Evolutionary conservation across 352 stramenopile genomes (phyloP), one percentile per base, ranked within the genome.

Genomic region (Globisporangium barbulae): DNA sequence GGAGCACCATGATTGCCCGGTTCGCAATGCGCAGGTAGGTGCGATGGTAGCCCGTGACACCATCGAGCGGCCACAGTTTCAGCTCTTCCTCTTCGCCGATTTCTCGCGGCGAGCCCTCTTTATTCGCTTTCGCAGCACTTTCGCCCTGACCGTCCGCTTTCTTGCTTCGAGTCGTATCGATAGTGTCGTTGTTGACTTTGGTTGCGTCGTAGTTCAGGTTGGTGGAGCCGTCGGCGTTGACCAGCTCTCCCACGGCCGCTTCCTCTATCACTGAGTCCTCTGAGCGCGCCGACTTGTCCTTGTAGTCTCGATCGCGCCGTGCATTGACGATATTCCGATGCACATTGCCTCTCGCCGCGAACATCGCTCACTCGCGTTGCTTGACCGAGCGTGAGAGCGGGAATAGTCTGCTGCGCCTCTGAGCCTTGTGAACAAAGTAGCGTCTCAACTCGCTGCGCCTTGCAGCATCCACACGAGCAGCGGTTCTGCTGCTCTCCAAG

Each of bases 21-120:
- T 91, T 91, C 12, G 69, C 60, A 1, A 79, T 21, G 1, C 59
- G 64, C 12, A 90, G 59, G 41, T 82, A 88, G 12, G 58, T 9
- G 13, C 66, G 69, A 15, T 57, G 57, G 15, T 47, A 35, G 5
- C 83, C 83, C 1, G 50, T 66, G 33, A 89, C 64, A 0, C 66
- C 74, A 1, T 68, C 63, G 7, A 89, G 66, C 1, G 74, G 50
- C 12, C 87, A 59, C 8, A 79, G 50, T 47, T 72, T 71, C 7
- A 74, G 45, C 22, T 85, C 66, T 39, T 82, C 61, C 6, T 74
- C 44, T 59, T 67, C 53, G 1, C 31, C 8, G 19, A 7, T 13
- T 31, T 59, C 50, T 37, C 47, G 31, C 25, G 30, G 5, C 7
- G 50, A 57, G 3, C 25, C 15, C 13, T 37, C 39, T 1, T 2